These are phyloP conservation scores for Colletotrichum gloeosporioides DNA, from an alignment of 2,329 filamentous ascomycete genomes.

Conservation along the genomic window DNA sequence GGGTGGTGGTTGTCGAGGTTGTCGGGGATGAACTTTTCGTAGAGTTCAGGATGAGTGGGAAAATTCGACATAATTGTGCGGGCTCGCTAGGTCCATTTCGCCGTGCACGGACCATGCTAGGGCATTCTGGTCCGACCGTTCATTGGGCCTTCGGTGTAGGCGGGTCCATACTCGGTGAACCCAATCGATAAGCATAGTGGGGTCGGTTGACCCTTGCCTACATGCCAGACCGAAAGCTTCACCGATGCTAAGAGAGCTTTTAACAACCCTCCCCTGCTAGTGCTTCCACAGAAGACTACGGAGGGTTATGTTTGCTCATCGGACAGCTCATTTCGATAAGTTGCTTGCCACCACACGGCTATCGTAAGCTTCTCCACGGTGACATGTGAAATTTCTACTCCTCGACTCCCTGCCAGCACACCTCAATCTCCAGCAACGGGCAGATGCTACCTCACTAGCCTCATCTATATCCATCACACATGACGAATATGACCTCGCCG, in stretches of 20 bases:
- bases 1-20: slow-evolving; percentile 21
- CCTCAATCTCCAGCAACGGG: background rate
- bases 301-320: background rate
- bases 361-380: background rate
- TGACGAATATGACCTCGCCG: background rate
- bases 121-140: background rate
- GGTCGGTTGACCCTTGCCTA: accelerated
- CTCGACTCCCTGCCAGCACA: background rate
- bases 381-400: background rate
- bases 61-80: slow-evolving; percentile 18
- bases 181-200: background rate
- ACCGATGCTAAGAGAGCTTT: background rate
- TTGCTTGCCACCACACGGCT: background rate
- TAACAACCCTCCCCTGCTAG: background rate
- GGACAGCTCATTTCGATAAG: background rate
- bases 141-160: background rate
- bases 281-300: background rate
- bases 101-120: slow-evolving; percentile 14
- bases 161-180: background rate
- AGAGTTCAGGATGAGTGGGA: background rate
- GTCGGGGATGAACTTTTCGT: slow-evolving; percentile 17
- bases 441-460: background rate
- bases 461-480: background rate
- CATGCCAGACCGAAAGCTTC: background rate
- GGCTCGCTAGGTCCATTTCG: slow-evolving; percentile 14